A percentile compares a stretch with the other conserved stretches of the same genome.
Evolutionary conservation across 768 basidiomycete species (phyloP).

Genomic region (Kwoniella sp.): DNA sequence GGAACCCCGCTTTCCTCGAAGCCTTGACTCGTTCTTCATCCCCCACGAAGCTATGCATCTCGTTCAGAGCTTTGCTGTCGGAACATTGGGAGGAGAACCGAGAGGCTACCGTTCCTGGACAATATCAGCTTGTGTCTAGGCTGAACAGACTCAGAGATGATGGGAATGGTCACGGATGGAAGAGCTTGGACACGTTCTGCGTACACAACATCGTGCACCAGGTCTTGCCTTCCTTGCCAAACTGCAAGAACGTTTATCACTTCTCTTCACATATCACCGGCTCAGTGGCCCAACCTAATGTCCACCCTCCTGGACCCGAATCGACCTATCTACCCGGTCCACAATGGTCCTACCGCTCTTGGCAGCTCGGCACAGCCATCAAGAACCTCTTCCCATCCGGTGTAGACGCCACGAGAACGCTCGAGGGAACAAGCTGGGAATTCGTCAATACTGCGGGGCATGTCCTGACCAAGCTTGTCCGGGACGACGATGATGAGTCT

Average conservation of each 20-base stretch:
- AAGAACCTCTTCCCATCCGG: conserved; percentile 37
- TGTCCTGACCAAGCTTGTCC: conserved; percentile 25
- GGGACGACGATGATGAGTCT: conserved; percentile 37
- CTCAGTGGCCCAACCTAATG: background rate
- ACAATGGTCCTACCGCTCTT: conserved; percentile 34
- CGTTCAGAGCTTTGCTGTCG: conserved; percentile 20
- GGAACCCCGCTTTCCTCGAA: conserved; percentile 27
- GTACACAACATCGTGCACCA: conserved; percentile 37
- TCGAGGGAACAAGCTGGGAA: conserved; percentile 23
- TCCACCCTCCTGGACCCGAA: conserved; percentile 5
- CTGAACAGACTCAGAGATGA: conserved; percentile 3
- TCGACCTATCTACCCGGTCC: conserved; percentile 23
- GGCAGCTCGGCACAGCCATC: conserved; percentile 35
- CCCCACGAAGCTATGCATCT: conserved; percentile 28
- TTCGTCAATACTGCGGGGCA: conserved; percentile 30
- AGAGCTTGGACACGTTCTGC: conserved; percentile 13
- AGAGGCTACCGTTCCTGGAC: conserved; percentile 18
- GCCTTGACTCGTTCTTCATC: conserved; percentile 7
- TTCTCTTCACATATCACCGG: conserved; percentile 28
- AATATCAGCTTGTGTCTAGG: conserved; percentile 31
- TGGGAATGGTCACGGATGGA: conserved; percentile 14
- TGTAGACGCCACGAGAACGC: conserved; percentile 1
- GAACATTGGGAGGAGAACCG: conserved; percentile 34
- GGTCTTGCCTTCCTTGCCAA: conserved; percentile 29
- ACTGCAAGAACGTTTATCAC: conserved; percentile 27